Percentiles rank a stretch among this genome's conserved stretches.
These are phyloP conservation scores for Citrus australasica DNA, from an alignment of 345 rosid genomes.

Conservation along the genomic window DNA sequence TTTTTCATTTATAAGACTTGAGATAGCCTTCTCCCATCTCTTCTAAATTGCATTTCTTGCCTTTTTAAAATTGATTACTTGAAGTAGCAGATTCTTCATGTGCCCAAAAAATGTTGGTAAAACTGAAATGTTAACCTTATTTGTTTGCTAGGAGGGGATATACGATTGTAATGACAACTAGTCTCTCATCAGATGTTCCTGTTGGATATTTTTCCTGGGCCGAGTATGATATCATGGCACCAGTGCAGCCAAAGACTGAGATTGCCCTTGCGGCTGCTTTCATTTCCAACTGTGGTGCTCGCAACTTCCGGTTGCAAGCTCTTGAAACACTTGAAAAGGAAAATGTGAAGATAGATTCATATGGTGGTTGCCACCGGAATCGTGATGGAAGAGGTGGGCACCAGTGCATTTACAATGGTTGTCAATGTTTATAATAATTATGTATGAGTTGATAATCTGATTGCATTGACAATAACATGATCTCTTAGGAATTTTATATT, in stretches of 20 bases:
- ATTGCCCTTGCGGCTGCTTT: conserved; percentile 91
- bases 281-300: conserved; percentile 92
- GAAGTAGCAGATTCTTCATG: background rate
- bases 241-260: conserved; percentile 77
- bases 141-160: conserved; percentile 64
- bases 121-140: conserved; percentile 4
- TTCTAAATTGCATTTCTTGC: background rate
- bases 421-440: background rate
- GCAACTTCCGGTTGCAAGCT: conserved; percentile 85
- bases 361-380: conserved; percentile 86
- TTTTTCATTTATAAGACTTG: background rate
- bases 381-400: conserved; percentile 71
- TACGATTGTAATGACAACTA: conserved; percentile 82
- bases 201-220: conserved; percentile 99
- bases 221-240: conserved; percentile 94
- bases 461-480: background rate
- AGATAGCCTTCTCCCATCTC: background rate
- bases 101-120: background rate
- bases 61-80: background rate
- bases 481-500: background rate
- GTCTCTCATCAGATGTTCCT: conserved; percentile 98
- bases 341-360: conserved; percentile 69
- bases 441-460: background rate
- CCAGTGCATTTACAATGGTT: background rate
- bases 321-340: conserved; percentile 65